phyloP scores from a whole-genome alignment of 139 green algal species.

The Tetraselmis striata region DNA sequence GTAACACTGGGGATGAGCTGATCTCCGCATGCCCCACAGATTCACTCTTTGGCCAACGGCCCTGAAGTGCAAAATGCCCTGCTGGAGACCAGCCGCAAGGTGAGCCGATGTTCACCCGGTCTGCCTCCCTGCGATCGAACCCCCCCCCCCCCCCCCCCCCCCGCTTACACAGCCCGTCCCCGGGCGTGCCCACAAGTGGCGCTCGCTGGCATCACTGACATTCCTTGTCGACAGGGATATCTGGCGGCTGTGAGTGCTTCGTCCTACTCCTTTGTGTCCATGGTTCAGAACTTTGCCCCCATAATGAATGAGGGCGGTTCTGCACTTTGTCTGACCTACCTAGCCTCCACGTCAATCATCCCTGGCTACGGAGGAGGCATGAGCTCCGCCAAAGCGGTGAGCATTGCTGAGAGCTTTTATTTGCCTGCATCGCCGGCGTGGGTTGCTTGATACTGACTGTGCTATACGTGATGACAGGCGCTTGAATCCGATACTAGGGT shows the following conservation, averaged over 20 bases:
- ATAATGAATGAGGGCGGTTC: slow-evolving; percentile 45
- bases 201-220: slow-evolving; percentile 21
- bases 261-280: slow-evolving; percentile 90
- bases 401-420: background rate
- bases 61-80: slow-evolving; percentile 95
- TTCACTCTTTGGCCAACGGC: slow-evolving; percentile 98
- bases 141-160: no score
- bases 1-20: no score
- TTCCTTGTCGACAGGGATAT: slow-evolving; percentile 66
- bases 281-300: slow-evolving; percentile 78
- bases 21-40: slow-evolving; percentile 28
- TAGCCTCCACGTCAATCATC: slow-evolving; percentile 85
- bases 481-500: slow-evolving; percentile 95
- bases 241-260: slow-evolving; percentile 93
- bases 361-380: slow-evolving; percentile 98
- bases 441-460: background rate
- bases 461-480: slow-evolving; percentile 37
- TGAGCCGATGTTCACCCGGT: background rate
- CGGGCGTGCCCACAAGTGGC: background rate
- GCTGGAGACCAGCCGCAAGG: slow-evolving; percentile 83
- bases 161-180: background rate
- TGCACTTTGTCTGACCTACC: slow-evolving; percentile 86
- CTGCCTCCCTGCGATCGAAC: background rate
- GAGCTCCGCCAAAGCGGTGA: slow-evolving; percentile 87
- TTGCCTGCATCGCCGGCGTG: background rate